A percentile compares a stretch with the other conserved stretches of the same genome.
These are phyloP conservation scores for Lipomyces yamanashiensis DNA, from an alignment of 805 yeast species.

Conservation along the genomic window DNA sequence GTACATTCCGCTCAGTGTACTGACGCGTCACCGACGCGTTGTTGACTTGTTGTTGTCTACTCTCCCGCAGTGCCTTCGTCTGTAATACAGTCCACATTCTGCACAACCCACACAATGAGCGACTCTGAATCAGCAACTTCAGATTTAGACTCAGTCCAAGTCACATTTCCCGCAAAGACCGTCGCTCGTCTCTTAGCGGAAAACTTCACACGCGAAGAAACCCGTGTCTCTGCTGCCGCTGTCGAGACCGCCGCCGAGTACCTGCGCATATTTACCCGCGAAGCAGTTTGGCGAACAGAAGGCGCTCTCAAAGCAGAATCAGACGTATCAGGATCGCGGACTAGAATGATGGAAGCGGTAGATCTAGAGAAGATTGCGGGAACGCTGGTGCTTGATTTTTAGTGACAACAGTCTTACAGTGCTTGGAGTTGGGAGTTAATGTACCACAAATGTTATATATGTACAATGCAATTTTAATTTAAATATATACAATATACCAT, in stretches of 20 bases:
- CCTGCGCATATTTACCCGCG: slow-evolving; percentile 53
- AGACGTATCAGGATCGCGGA: not conserved
- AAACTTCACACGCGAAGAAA: slow-evolving; percentile 37
- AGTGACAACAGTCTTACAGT: not conserved
- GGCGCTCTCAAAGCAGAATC: slow-evolving; percentile 16
- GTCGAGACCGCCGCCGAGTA: slow-evolving; percentile 49
- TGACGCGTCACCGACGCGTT: slow-evolving; percentile 13
- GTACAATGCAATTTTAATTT: not conserved
- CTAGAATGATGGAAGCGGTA: slow-evolving; percentile 48
- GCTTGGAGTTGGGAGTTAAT: not conserved
- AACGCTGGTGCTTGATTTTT: slow-evolving; percentile 54
- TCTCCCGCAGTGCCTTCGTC: not conserved
- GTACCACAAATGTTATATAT: not conserved
- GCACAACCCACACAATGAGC: slow-evolving; percentile 2
- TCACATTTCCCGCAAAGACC: slow-evolving; percentile 32
- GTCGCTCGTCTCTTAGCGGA: slow-evolving; percentile 37
- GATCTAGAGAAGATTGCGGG: slow-evolving; percentile 55
- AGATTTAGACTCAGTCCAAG: slow-evolving; percentile 8
- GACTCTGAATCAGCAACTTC: slow-evolving; percentile 6
- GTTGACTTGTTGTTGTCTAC: not conserved
- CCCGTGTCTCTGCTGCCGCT: slow-evolving; percentile 37
- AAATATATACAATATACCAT: not conserved
- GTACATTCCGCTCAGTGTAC: not conserved
- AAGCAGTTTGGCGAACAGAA: slow-evolving; percentile 51
- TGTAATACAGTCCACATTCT: not conserved